Evolutionary conservation across 306 rosid genomes (phyloP).

Genomic region (Arachis stenosperma): DNA sequence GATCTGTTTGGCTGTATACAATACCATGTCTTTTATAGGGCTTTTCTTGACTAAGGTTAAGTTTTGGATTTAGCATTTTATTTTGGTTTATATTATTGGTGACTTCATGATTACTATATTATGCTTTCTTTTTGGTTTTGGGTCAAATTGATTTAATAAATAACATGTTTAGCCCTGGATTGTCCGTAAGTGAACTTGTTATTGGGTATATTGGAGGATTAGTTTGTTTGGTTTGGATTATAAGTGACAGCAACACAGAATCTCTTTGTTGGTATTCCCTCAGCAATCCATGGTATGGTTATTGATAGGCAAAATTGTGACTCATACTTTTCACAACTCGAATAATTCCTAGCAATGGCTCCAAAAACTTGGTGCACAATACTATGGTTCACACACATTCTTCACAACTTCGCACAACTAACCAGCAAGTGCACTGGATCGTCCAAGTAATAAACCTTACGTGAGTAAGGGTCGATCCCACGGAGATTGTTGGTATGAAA

Average conservation of each 20-base stretch:
- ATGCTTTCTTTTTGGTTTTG: neutral
- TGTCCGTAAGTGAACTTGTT: slow-evolving; percentile 68
- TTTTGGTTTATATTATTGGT: slow-evolving; percentile 45
- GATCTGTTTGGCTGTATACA: slow-evolving; percentile 35
- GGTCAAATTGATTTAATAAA: slow-evolving; percentile 42
- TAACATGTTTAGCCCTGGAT: slow-evolving; percentile 57
- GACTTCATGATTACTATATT: slow-evolving; percentile 38
- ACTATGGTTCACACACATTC: too few relatives aligned
- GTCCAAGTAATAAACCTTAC: too few relatives aligned
- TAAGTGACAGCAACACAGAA: slow-evolving; percentile 90
- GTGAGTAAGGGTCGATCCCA: too few relatives aligned
- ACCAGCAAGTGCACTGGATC: too few relatives aligned
- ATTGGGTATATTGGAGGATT: slow-evolving; percentile 94
- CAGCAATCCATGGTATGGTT: slow-evolving; percentile 94
- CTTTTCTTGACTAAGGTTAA: slow-evolving; percentile 28
- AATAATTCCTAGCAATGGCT: too few relatives aligned
- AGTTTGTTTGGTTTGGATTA: slow-evolving; percentile 68
- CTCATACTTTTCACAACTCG: too few relatives aligned
- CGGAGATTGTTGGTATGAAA: too few relatives aligned
- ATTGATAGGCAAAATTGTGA: too few relatives aligned
- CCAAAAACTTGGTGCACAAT: too few relatives aligned
- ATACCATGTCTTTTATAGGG: slow-evolving; percentile 36
- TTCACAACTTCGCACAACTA: too few relatives aligned
- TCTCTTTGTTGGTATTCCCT: slow-evolving; percentile 87
- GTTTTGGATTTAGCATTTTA: slow-evolving; percentile 31